Evolutionary conservation across 2,329 filamentous ascomycete genomes (phyloP), one percentile per base, ranked within the genome.

Genomic region (Ceratocystis smalleyi): DNA sequence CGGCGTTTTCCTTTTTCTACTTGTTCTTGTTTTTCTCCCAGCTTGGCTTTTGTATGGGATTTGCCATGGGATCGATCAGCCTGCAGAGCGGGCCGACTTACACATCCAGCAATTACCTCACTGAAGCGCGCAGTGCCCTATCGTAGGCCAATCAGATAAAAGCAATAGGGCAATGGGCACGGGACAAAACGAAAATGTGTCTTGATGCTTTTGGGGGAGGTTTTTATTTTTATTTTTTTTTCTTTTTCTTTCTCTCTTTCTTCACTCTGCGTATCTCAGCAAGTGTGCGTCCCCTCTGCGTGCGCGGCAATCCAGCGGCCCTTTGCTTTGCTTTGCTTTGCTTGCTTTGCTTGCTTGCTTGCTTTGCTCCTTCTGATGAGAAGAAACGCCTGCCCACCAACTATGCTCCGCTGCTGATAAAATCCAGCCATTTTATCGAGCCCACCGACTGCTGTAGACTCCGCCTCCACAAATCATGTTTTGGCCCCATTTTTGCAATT

Each of bases 81-180:
- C 27, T 57, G 51, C 51, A 57, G 24, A 7, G 51, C 51, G 51
- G 51, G 51, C 51, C 27, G 51, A 57, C 51, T 57, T 57, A 57
- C 51, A 57, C 51, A 57, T 57, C n/a, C 51, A 57, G 51, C 51
- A 57, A 57, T 57, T 57, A 57, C 51, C 27, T 57, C 51, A 57
- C 27, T 22, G 27, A 40, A 57, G 51, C 51, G 17, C 12, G 3
- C 27, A 32, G 51, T n/a, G 2, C 12, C 51, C 22, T 27, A 27
- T 3, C 2, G 1, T 3, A 24, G 12, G 24, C 51, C 51, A 57
- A 32, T 57, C 51, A 57, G 51, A 32, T 32, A n/a, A 30, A 32
- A 7, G 51, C 51, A 30, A 17, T 17, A 57, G 32, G 17, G 17
- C n/a, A 12, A 17, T 4, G 10, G 32, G 51, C 27, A 30, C 5